Evolutionary conservation across 1,139 yeast species (phyloP).

Genomic region (Pichia sp.): DNA sequence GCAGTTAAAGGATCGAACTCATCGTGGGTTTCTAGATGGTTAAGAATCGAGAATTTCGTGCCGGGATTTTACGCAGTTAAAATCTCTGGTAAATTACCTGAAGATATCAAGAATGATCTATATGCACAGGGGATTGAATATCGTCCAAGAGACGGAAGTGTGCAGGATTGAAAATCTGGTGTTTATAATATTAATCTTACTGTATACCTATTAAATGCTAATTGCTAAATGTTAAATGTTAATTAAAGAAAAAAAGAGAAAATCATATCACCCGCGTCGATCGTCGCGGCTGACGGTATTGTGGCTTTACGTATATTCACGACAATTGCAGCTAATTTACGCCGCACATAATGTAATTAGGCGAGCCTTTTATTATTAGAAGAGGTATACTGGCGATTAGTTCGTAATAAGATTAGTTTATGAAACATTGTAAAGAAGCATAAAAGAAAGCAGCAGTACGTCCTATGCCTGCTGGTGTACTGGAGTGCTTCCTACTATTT

Average conservation of each 20-base stretch:
- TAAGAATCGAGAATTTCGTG: constrained; percentile 81
- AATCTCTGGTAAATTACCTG: constrained; percentile 86
- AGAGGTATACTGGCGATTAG: too few species aligned
- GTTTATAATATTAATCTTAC: not conserved
- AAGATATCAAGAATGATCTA: constrained; percentile 69
- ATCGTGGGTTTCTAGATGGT: constrained; percentile 98
- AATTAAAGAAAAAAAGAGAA: too few species aligned
- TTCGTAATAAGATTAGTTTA: too few species aligned
- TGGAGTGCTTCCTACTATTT: too few species aligned
- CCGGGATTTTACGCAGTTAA: constrained; percentile 93
- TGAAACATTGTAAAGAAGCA: too few species aligned
- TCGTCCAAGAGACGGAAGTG: constrained; percentile 96
- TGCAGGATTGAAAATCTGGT: constrained; percentile 20
- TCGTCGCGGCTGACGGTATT: too few species aligned
- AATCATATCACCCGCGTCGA: not conserved
- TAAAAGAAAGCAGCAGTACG: too few species aligned
- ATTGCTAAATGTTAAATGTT: not conserved
- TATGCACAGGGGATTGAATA: constrained; percentile 71
- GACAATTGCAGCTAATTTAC: too few species aligned
- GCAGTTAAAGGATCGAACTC: constrained; percentile 81
- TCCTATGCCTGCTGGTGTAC: too few species aligned
- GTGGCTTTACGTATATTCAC: too few species aligned
- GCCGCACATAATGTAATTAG: too few species aligned
- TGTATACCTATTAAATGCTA: not conserved
- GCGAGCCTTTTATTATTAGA: too few species aligned